phyloP scores from a whole-genome alignment of 768 basidiomycete genomes.

The Leccinum subgranulosum region DNA sequence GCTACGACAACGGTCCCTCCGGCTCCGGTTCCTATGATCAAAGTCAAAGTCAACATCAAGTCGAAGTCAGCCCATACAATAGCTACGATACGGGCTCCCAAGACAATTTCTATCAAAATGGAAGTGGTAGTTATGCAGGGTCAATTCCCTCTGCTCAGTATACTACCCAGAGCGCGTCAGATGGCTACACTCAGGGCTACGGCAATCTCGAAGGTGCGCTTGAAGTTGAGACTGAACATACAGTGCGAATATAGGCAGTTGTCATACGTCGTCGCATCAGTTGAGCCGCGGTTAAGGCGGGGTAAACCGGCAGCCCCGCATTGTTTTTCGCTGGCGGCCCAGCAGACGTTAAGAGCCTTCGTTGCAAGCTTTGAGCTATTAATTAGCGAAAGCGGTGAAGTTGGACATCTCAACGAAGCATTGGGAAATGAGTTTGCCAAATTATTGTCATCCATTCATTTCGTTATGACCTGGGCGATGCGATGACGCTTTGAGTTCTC shows the following conservation, averaged over 20 bases:
- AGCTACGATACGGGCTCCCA: slow-evolving; percentile 58
- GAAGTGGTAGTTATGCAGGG: slow-evolving; percentile 54
- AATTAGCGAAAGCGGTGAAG: slow-evolving; percentile 45
- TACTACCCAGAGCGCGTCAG: slow-evolving; percentile 42
- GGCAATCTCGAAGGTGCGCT: slow-evolving; percentile 85
- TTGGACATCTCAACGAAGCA: slow-evolving; percentile 29
- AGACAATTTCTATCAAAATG: slow-evolving; percentile 71
- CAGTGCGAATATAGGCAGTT: slow-evolving; percentile 43
- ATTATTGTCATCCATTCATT: slow-evolving; percentile 14
- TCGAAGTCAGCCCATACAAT: slow-evolving; percentile 64
- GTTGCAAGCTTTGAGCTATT: slow-evolving; percentile 47
- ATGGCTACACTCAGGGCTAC: slow-evolving; percentile 57
- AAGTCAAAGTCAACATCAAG: slow-evolving; percentile 53
- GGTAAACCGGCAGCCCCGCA: slow-evolving; percentile 39
- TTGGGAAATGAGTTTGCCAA: slow-evolving; percentile 29
- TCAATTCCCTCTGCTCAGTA: slow-evolving; percentile 52
- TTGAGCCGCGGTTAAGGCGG: slow-evolving; percentile 50
- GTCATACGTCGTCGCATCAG: slow-evolving; percentile 29
- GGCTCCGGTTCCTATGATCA: slow-evolving; percentile 59
- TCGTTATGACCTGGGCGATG: slow-evolving; percentile 17
- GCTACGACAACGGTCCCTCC: slow-evolving; percentile 53
- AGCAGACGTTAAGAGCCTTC: slow-evolving; percentile 34
- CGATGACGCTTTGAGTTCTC: slow-evolving; percentile 24
- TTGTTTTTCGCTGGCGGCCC: slow-evolving; percentile 21
- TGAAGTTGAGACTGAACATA: slow-evolving; percentile 58